Evolutionary conservation across 2,329 filamentous ascomycete genomes (phyloP).

Genomic region (Botrytis hyacinthi): DNA sequence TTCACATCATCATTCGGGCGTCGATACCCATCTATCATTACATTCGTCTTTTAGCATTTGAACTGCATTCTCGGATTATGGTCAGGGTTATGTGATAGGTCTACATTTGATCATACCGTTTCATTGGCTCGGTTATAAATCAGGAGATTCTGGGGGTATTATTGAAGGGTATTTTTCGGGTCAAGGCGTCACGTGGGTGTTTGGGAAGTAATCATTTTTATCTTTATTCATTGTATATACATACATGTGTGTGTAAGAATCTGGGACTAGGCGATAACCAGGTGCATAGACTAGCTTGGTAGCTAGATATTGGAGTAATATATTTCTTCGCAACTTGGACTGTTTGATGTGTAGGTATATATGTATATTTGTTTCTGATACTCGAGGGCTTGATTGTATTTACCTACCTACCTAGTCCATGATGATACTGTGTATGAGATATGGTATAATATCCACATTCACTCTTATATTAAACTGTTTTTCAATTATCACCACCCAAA

Average conservation of each 20-base stretch:
- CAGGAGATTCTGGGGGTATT: neutral
- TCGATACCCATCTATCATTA: constrained; percentile 1
- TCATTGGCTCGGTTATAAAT: neutral
- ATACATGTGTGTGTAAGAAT: neutral
- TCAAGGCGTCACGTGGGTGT: neutral
- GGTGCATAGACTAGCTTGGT: neutral
- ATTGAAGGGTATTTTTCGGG: neutral
- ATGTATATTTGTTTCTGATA: neutral
- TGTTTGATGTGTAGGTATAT: neutral
- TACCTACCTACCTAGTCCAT: too few species aligned
- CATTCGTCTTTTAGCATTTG: neutral
- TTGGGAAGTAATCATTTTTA: neutral
- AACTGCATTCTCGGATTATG: neutral
- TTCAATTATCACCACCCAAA: too few species aligned
- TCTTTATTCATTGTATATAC: neutral
- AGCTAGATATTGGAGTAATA: neutral
- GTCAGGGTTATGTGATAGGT: neutral
- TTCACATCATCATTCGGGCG: neutral
- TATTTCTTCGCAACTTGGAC: too few species aligned
- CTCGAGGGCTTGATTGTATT: too few species aligned
- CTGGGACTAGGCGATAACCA: neutral
- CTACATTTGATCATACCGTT: neutral
- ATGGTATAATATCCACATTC: too few species aligned
- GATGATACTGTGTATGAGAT: too few species aligned
- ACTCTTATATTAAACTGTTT: too few species aligned